Evolutionary conservation across 2,329 filamentous ascomycete species (phyloP), one percentile per base, ranked within the genome.

Genomic region (Metarhizium sp.): DNA sequence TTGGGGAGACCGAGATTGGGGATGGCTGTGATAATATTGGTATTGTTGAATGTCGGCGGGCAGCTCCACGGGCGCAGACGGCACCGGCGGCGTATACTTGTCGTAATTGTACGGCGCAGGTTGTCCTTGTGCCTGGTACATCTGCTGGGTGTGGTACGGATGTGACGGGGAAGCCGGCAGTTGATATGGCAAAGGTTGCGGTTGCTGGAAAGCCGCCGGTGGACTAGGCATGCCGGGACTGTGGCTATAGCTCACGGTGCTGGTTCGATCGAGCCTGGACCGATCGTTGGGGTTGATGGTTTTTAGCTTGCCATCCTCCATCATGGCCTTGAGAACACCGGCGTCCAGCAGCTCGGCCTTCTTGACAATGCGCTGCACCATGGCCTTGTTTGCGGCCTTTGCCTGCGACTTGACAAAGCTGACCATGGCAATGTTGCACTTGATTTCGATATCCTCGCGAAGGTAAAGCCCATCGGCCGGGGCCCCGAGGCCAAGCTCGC

Each of bases 281-380:
- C 76, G 71, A 62, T 80, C 78, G 59, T 75, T 76, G 6, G 77
- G 78, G 62, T 80, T 77, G 60, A 81, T 66, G 0, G 84, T 87
- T 70, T 75, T 82, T 57, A 87, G 73, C 62, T 73, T 79, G 50
- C 84, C 84, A 58, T 85, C 74, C 61, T 86, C 78, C 63, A 87
- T 81, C 83, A 88, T 86, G 55, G 81, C 85, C 46, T 81, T 79
- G 51, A 88, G 72, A 18, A 81, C 75, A 16, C 85, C 85, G 6
- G 84, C 74, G 61, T 88, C 85, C 43, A 88, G 73, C 25, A 88
- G 72, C 67, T 86, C 84, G 0, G 85, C 85, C 73, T 88, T 88
- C 64, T 86, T 86, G 63, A 87, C 82, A 65, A 89, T 79, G 51
- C 85, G 78, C 53, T 79, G 74, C 1, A 88, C 79, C 80, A 88